These are phyloP conservation scores for Pestalotiopsis sp. DNA, from an alignment of 2,329 filamentous ascomycete species.

Conservation along the genomic window DNA sequence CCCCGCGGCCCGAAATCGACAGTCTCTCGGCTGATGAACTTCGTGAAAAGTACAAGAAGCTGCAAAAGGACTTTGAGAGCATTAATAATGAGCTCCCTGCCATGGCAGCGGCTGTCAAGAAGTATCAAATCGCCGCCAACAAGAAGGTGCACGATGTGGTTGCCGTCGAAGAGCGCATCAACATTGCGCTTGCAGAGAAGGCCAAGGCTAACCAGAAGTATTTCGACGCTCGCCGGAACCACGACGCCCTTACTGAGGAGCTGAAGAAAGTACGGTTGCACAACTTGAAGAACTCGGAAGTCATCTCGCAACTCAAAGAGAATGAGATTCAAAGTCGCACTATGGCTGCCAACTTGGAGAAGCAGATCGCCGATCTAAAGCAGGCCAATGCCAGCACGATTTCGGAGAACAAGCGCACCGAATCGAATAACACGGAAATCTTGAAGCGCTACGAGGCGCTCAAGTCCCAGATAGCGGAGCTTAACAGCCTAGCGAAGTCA, in stretches of 20 bases:
- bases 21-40: slow-evolving; percentile 71
- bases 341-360: slow-evolving; percentile 83
- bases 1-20: slow-evolving; percentile 53
- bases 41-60: slow-evolving; percentile 69
- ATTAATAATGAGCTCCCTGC: slow-evolving; percentile 87
- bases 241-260: slow-evolving; percentile 82
- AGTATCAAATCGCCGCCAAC: slow-evolving; percentile 79
- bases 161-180: slow-evolving; percentile 76
- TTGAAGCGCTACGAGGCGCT: slow-evolving; percentile 71
- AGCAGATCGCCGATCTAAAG: slow-evolving; percentile 82
- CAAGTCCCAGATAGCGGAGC: slow-evolving; percentile 74
- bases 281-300: slow-evolving; percentile 88
- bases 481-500: slow-evolving; percentile 72
- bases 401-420: slow-evolving; percentile 74
- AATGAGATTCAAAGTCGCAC: slow-evolving; percentile 77
- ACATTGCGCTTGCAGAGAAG: slow-evolving; percentile 81
- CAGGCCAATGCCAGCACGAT: slow-evolving; percentile 74
- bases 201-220: slow-evolving; percentile 97
- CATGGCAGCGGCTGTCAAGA: slow-evolving; percentile 89
- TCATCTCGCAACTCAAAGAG: slow-evolving; percentile 91
- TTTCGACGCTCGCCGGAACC: slow-evolving; percentile 92
- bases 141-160: slow-evolving; percentile 84
- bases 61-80: slow-evolving; percentile 80
- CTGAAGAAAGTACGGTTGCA: slow-evolving; percentile 79
- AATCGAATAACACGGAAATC: slow-evolving; percentile 72